Evolutionary conservation across 2,329 filamentous ascomycete species (phyloP), one percentile per base, ranked within the genome.

Genomic region (Exophiala sideris): DNA sequence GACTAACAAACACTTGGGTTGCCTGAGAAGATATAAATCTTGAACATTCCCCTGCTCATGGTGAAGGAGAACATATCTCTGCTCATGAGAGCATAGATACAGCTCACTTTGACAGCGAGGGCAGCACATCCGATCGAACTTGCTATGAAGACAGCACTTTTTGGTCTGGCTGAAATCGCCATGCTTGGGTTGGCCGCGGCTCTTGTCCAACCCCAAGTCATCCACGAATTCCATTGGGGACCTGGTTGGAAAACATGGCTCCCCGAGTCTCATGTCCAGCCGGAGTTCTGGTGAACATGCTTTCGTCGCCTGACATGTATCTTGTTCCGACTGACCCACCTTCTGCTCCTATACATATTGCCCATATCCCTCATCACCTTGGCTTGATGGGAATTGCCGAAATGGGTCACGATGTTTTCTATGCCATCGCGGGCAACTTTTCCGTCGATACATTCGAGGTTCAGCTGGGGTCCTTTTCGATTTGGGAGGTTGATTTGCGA

Each of bases 371-470:
- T 12, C 56, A 60, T 41, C 59, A 57, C 10, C 57, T 62, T 9
- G 63, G 64, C 9, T 59, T 68, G 5, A 44, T 65, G 14, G 71
- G 70, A 24, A 70, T 72, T 54, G 64, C 66, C 3, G 68, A 72
- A 59, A 62, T 63, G 2, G 53, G 16, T 14, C 52, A 54, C 29
- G 57, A 62, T 29, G 40, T 53, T 5, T 62, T 56, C 49, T 52
- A 60, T 12, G 38, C 58, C 40, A 24, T 57, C 12, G 48, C 41
- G 18, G 51, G 57, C 9, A 59, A 58, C 35, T 50, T 21, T 14
- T 51, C 58, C 35, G 9, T 47, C 29, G 8, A 45, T 9, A 50
- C 50, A 24, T 35, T 50, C 44, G n/a, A n/a, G n/a, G 40, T 40
- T 16, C 40, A 35, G 33, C 54, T 9, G 61, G 61, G 61, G 20